Evolutionary conservation across 768 basidiomycete species (phyloP).

Genomic region (Kwoniella pini): DNA sequence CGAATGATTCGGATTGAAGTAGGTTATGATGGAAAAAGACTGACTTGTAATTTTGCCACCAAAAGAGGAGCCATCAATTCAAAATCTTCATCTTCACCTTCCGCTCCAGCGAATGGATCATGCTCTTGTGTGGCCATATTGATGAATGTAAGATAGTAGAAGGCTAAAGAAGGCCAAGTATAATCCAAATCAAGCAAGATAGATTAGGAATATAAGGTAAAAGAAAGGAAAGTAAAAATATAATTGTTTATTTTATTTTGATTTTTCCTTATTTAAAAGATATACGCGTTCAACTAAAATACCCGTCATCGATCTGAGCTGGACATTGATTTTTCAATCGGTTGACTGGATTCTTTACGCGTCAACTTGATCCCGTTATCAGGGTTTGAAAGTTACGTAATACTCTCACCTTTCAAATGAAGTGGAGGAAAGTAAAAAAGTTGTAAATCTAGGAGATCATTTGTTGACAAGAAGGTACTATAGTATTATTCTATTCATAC

Average conservation of each 20-base stretch:
- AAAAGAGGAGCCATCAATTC: slow-evolving; percentile 77
- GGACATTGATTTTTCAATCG: slow-evolving; percentile 13
- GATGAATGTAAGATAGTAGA: neutral
- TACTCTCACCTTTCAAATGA: neutral
- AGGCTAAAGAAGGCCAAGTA: neutral
- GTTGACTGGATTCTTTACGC: slow-evolving; percentile 19
- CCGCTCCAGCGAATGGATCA: slow-evolving; percentile 36
- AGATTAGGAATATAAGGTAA: neutral
- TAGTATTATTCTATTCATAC: too few species aligned
- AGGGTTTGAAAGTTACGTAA: slow-evolving; percentile 3
- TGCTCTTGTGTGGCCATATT: slow-evolving; percentile 39
- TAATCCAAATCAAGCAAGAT: neutral
- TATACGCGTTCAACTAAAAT: slow-evolving; percentile 6
- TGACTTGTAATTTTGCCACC: slow-evolving; percentile 65
- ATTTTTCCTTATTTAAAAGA: slow-evolving; percentile 4
- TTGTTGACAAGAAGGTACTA: slow-evolving; percentile 17
- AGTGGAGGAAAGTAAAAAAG: slow-evolving; percentile 3
- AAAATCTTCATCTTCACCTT: slow-evolving; percentile 61
- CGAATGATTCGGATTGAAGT: neutral
- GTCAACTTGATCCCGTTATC: slow-evolving; percentile 8
- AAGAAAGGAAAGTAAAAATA: slow-evolving; percentile 5
- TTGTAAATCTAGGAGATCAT: neutral
- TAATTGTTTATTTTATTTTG: neutral
- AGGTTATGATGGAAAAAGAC: slow-evolving; percentile 10
- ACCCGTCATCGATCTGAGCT: neutral